Base-by-base conservation (phyloP, 2,329 filamentous ascomycete species). In the Drechmeria coniospora region DNA sequence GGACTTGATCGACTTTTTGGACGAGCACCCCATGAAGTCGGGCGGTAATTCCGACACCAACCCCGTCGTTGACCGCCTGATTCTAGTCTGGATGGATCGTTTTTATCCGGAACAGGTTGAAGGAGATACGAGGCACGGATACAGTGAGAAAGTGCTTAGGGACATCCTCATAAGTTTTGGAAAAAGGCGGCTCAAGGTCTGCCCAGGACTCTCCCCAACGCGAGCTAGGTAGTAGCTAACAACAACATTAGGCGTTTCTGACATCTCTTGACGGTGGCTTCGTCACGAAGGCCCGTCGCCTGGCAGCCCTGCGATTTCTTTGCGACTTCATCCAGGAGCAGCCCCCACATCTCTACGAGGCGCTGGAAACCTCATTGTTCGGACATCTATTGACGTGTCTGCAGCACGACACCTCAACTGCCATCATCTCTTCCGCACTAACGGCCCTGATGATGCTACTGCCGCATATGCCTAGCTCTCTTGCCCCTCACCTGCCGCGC, bases 361-460 rank as follows among this genome's bases (percentile, higher is more conserved):
- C 84, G 20, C 53, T 79, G 5, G 66, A 83, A 37, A 86, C 79
- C 1, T 66, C 73, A 0, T 57, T 90, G 2, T 76, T 90, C 38
- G 64, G 68, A 32, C 72, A 78, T 44, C 57, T 90, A 13, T 56
- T 87, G 28, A 72, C 68, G 42, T 86, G 79, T 36, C 60, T 90
- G 2, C 77, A 83, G 50, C 68, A 68, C 30, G 81, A 90, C 47
- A 79, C 77, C 2, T 86, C 79, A 1, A 81, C 79, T 0, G 75
- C 76, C 1, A 70, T 79, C 3, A 64, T 87, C n/a, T 79, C 79
- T 2, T 57, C 83, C 23, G 78, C 79, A 1, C 56, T 90, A 28
- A 79, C 78, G 4, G 69, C 73, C 6, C 53, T 90, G 32, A 76
- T 81, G 37, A 90, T 90, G 81, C 70, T 87, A 16, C 51, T 90